phyloP scores from a whole-genome alignment of 179 eudicot species.

The Silene coronaria region DNA sequence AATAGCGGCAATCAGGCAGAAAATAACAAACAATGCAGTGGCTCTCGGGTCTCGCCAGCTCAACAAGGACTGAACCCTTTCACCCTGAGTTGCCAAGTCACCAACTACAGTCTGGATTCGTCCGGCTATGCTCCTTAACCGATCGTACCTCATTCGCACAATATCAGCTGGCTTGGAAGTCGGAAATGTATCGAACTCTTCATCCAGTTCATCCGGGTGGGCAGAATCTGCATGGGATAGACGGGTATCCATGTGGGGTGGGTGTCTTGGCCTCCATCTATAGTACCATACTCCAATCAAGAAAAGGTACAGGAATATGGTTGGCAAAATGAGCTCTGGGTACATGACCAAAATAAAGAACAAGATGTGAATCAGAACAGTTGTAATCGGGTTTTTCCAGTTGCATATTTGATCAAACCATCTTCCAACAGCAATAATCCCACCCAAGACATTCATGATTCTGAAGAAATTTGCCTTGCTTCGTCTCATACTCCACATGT shows the following conservation, averaged over 20 bases:
- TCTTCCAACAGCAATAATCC: conserved; percentile 51
- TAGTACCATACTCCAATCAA: conserved; percentile 71
- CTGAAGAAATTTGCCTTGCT: conserved; percentile 74
- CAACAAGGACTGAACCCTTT: conserved; percentile 57
- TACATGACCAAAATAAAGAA: conserved; percentile 62
- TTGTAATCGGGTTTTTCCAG: conserved; percentile 65
- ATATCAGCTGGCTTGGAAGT: conserved; percentile 46
- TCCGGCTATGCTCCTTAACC: conserved; percentile 60
- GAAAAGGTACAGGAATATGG: conserved; percentile 60
- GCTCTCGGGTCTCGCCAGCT: conserved; percentile 79
- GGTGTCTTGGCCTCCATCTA: conserved; percentile 61
- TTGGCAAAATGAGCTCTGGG: conserved; percentile 61
- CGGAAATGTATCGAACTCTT: conserved; percentile 58
- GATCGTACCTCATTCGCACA: conserved; percentile 59
- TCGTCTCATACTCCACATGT: conserved; percentile 80
- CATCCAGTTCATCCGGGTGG: conserved; percentile 56
- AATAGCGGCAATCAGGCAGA: conserved; percentile 56
- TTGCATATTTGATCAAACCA: conserved; percentile 63
- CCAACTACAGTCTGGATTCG: conserved; percentile 57
- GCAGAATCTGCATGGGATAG: conserved; percentile 56
- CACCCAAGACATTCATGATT: conserved; percentile 52
- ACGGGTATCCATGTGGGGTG: conserved; percentile 57
- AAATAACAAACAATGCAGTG: conserved; percentile 50
- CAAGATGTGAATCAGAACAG: conserved; percentile 56
- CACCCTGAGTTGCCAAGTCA: conserved; percentile 66